Evolutionary conservation across 2,329 filamentous ascomycete genomes (phyloP).

Genomic region (Furcasterigmium furcatum): DNA sequence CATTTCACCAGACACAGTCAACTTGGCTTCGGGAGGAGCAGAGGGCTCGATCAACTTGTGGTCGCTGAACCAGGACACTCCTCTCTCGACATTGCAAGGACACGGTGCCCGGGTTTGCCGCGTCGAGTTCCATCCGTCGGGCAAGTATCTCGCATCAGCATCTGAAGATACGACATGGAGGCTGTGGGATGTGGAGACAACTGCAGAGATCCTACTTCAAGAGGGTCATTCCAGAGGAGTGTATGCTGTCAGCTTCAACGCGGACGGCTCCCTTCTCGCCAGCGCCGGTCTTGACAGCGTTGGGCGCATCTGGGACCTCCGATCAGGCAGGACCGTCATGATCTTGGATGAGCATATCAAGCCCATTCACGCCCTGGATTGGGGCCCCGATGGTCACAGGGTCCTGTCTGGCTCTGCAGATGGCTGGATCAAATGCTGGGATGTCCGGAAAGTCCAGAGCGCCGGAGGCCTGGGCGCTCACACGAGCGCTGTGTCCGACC

Average conservation of each 20-base stretch:
- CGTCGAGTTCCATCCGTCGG: conserved; percentile 92
- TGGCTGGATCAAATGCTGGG: conserved; percentile 98
- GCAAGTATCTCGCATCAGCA: conserved; percentile 84
- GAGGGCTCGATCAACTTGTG: conserved; percentile 87
- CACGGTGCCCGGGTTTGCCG: conserved; percentile 86
- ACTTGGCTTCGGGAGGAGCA: conserved; percentile 86
- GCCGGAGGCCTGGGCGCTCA: conserved; percentile 88
- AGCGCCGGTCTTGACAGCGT: conserved; percentile 94
- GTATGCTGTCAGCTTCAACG: conserved; percentile 85
- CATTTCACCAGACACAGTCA: conserved; percentile 71
- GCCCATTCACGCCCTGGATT: conserved; percentile 90
- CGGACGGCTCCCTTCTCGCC: conserved; percentile 84
- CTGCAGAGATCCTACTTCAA: conserved; percentile 79
- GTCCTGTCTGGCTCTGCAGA: conserved; percentile 90
- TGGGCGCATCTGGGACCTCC: conserved; percentile 90
- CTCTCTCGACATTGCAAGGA: conserved; percentile 75
- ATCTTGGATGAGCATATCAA: conserved; percentile 82
- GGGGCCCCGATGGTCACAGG: conserved; percentile 88
- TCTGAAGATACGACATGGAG: conserved; percentile 97
- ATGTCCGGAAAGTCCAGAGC: conserved; percentile 82
- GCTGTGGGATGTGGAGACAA: conserved; percentile 88
- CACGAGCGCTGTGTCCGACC: conserved; percentile 84
- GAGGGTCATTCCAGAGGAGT: conserved; percentile 95
- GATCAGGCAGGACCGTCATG: conserved; percentile 92
- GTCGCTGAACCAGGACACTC: conserved; percentile 84